These are phyloP conservation scores for Hyphopichia buzzinii DNA, from an alignment of 1,139 yeast species.

Conservation along the genomic window DNA sequence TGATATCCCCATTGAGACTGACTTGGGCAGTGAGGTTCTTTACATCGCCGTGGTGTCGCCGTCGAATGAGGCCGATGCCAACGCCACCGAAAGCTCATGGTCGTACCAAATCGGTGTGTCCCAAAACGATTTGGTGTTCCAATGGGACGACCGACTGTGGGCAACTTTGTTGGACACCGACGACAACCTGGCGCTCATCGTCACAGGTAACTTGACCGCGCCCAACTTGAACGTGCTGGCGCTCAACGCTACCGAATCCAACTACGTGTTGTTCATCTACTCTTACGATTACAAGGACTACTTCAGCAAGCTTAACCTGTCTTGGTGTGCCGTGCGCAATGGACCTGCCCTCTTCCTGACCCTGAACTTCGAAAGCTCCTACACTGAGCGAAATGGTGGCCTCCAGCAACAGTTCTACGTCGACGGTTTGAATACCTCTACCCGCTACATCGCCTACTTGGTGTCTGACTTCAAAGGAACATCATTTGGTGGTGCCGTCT, in stretches of 20 bases:
- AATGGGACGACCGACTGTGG: constrained; percentile 64
- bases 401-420: constrained; percentile 62
- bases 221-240: constrained; percentile 14
- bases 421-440: constrained; percentile 57
- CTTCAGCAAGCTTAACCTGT: constrained; percentile 46
- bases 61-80: constrained; percentile 26
- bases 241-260: constrained; percentile 29
- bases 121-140: constrained; percentile 61
- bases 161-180: constrained; percentile 72
- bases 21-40: constrained; percentile 22
- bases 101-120: constrained; percentile 69
- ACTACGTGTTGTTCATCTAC: constrained; percentile 48
- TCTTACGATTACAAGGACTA: constrained; percentile 37
- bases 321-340: constrained; percentile 72
- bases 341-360: constrained; percentile 39
- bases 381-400: constrained; percentile 49
- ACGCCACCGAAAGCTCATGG: constrained; percentile 46
- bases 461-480: constrained; percentile 48
- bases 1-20: constrained; percentile 27
- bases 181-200: constrained; percentile 63
- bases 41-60: constrained; percentile 53
- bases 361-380: constrained; percentile 29
- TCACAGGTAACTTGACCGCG: constrained; percentile 57
- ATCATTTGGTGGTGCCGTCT: constrained; percentile 65
- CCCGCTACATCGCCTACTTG: constrained; percentile 65